Conservation (phyloP, 148 eudicot genomes). For the Arctostaphylos glauca region DNA sequence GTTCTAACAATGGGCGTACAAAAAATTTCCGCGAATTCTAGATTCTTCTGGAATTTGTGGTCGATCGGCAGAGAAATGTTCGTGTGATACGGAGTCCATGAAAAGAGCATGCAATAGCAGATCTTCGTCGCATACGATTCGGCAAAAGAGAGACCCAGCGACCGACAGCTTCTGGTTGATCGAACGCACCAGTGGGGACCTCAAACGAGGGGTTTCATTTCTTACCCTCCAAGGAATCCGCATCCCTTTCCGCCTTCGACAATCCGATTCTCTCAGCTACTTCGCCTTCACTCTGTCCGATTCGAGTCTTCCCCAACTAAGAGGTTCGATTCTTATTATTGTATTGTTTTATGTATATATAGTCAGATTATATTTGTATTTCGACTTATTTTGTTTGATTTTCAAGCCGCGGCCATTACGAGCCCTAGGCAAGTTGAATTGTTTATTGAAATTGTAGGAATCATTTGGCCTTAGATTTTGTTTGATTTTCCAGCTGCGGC, state of each 20-base stretch:
- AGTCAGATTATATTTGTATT: neutral
- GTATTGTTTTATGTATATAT: neutral
- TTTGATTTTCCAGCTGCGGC: too few relatives aligned
- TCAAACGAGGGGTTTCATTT: neutral
- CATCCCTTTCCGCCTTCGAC: too few relatives aligned
- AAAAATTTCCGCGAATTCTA: neutral
- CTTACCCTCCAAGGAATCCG: neutral
- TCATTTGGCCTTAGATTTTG: neutral
- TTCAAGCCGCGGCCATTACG: neutral
- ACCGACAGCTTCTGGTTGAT: neutral
- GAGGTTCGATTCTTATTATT: neutral
- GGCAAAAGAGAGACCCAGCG: too few relatives aligned
- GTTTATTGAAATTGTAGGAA: neutral
- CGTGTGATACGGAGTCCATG: neutral
- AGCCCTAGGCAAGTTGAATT: neutral
- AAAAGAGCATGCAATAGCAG: neutral
- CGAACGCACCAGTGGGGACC: neutral
- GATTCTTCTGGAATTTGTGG: constrained; percentile 4
- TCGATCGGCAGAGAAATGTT: neutral
- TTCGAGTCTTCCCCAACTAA: neutral
- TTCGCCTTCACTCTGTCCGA: neutral
- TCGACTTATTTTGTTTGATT: too few relatives aligned
- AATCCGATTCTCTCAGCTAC: too few relatives aligned
- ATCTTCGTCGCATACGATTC: neutral
- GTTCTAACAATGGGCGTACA: too few relatives aligned